Conservation (phyloP, 2,329 filamentous ascomycete genomes). For the Pyrenochaeta sp. region DNA sequence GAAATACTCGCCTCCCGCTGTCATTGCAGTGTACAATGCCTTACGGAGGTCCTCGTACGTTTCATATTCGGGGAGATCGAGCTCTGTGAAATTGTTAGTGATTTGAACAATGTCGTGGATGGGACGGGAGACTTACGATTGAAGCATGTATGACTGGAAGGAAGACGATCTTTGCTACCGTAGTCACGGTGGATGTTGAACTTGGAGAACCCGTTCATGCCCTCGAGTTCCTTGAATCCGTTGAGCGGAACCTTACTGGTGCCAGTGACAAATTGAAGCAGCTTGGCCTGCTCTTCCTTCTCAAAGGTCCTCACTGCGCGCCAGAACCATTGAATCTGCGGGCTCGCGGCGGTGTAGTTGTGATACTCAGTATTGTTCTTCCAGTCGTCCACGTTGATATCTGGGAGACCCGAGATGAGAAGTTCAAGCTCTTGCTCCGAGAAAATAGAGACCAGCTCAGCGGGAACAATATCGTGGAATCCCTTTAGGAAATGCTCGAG, state of each 20-base stretch:
- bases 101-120: background rate
- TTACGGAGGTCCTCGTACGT: slow-evolving; percentile 89
- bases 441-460: slow-evolving; percentile 94
- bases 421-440: slow-evolving; percentile 98
- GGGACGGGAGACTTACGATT: slow-evolving; percentile 76
- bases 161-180: slow-evolving; percentile 92
- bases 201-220: slow-evolving; percentile 96
- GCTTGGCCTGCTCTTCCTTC: slow-evolving; percentile 97
- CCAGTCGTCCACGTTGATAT: slow-evolving; percentile 99
- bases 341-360: slow-evolving; percentile 92
- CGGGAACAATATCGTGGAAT: slow-evolving; percentile 98
- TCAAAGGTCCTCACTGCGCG: slow-evolving; percentile 95
- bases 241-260: slow-evolving; percentile 98
- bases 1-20: slow-evolving; percentile 96
- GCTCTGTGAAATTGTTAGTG: slow-evolving; percentile 68
- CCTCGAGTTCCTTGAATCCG: slow-evolving; percentile 98
- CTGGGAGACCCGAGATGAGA: slow-evolving; percentile 93
- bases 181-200: slow-evolving; percentile 99
- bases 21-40: slow-evolving; percentile 93
- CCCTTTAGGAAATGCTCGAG: slow-evolving; percentile 92
- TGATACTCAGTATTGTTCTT: slow-evolving; percentile 99
- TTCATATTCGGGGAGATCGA: slow-evolving; percentile 97
- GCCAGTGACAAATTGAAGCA: slow-evolving; percentile 97
- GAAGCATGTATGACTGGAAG: slow-evolving; percentile 98
- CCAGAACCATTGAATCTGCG: slow-evolving; percentile 99